Percentiles rank a stretch among this genome's conserved stretches.
Conservation (phyloP, 192 early-diverging fungal genomes). For the Coemansia reversa region DNA sequence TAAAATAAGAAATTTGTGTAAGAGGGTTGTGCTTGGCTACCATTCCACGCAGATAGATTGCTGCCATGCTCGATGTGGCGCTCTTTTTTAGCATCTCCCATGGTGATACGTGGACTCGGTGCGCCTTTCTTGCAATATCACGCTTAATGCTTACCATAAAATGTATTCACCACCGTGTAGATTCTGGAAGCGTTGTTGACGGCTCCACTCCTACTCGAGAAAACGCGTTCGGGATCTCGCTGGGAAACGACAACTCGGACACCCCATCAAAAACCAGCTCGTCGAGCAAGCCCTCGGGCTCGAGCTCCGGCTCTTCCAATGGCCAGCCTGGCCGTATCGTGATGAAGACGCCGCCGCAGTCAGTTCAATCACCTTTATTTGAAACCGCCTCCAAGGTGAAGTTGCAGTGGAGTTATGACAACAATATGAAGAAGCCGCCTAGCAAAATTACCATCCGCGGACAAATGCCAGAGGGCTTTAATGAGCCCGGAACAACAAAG, state of each 20-base stretch:
- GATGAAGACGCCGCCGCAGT: slow-evolving; percentile 51
- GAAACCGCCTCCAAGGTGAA: slow-evolving; percentile 45
- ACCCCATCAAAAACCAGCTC: slow-evolving; percentile 41
- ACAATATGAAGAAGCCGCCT: slow-evolving; percentile 54
- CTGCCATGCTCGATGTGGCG: slow-evolving; percentile 3
- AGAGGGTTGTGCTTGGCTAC: background rate
- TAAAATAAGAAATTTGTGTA: background rate
- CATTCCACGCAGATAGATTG: background rate
- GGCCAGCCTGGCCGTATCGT: slow-evolving; percentile 54
- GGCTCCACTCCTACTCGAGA: slow-evolving; percentile 14
- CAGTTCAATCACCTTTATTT: slow-evolving; percentile 49
- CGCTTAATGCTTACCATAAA: background rate
- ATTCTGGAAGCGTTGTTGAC: background rate
- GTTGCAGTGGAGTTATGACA: slow-evolving; percentile 51
- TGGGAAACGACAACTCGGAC: slow-evolving; percentile 1
- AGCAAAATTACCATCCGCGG: slow-evolving; percentile 45
- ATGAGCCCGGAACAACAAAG: slow-evolving; percentile 49
- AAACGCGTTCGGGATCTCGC: slow-evolving; percentile 33
- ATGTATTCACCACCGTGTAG: background rate
- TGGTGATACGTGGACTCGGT: background rate
- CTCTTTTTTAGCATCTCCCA: background rate
- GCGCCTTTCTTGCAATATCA: background rate
- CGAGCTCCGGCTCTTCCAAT: slow-evolving; percentile 46
- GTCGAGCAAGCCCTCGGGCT: slow-evolving; percentile 28
- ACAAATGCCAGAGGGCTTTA: slow-evolving; percentile 45